Base-by-base conservation (phyloP, 805 yeast species). In the Jamesozyma jinghongensis region DNA sequence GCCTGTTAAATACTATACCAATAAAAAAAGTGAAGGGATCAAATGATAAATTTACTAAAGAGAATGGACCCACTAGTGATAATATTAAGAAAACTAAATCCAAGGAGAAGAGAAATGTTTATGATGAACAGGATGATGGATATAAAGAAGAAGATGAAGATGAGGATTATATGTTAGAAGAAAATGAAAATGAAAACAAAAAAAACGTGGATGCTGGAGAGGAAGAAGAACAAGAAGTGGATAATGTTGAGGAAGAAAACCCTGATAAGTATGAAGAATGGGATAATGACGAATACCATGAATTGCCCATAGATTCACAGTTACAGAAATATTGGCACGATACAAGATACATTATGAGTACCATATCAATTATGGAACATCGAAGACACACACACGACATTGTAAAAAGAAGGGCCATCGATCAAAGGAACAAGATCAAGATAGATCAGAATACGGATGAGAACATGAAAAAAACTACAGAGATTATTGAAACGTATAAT, bases 301-400 rank as follows among this genome's bases (percentile, higher is more conserved):
- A 40, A 27, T 17, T 46, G 4, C 49, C 50, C 13, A 40, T 53
- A 5, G 59, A 56, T 43, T 39, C 37, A 16, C 48, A 51, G 36
- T 36, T 56, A 25, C 51, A 51, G 33, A 51, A 47, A 37, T 52
- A 56, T 42, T 54, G 54, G 54, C 44, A 44, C 6, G 55, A 51
- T 29, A 49, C 56, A 2, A 46, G 52, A 11, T 58, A 54, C 37
- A 44, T 58, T 13, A 40, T 40, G 31, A 48, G 55, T 26, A 51
- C 62, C 0, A 42, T 55, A 26, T 37, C 47, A 5, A 45, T 58
- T 13, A 49, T 60, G 53, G 44, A 47, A 33, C 56, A 55, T 37
- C 44, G 61, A 30, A 50, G 57, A 19, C 43, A 42, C 25, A 56
- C 62, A 8, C 51, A 56, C 34, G 49, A 51, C 7, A 44, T 47